Percentiles rank a stretch among this genome's conserved stretches.
Conservation (phyloP, 2,329 filamentous ascomycete genomes). For the Magnaporthales sp. region DNA sequence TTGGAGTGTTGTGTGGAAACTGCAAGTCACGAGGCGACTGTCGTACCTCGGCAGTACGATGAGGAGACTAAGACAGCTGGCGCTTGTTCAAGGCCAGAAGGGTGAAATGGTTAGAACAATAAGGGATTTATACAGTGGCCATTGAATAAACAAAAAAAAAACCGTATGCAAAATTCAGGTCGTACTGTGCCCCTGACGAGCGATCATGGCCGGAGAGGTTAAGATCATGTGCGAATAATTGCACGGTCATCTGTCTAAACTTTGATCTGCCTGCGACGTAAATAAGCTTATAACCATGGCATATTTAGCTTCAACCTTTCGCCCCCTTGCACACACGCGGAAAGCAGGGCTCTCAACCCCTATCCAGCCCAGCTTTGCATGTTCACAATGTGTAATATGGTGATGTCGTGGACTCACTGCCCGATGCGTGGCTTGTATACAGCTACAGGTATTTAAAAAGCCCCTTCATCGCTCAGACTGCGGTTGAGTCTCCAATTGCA, state of each 20-base stretch:
- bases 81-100: conserved; percentile 3
- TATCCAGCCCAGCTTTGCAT: neutral
- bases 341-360: too few species aligned
- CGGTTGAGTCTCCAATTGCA: neutral
- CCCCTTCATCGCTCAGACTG: neutral
- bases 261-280: neutral
- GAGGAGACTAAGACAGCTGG: conserved; percentile 3
- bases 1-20: conserved; percentile 2
- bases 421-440: neutral
- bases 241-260: neutral
- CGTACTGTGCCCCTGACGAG: neutral
- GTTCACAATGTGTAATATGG: neutral
- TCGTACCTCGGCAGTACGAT: conserved; percentile 1
- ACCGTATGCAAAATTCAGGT: neutral
- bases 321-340: neutral
- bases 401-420: neutral
- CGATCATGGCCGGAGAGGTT: neutral
- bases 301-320: neutral
- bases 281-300: neutral
- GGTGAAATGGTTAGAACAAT: neutral
- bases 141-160: neutral
- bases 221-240: neutral
- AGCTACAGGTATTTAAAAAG: neutral
- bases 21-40: conserved; percentile 1
- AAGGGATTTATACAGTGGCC: neutral